Conservation (phyloP, 495 filamentous ascomycete species). For the Podospora anserina region DNA sequence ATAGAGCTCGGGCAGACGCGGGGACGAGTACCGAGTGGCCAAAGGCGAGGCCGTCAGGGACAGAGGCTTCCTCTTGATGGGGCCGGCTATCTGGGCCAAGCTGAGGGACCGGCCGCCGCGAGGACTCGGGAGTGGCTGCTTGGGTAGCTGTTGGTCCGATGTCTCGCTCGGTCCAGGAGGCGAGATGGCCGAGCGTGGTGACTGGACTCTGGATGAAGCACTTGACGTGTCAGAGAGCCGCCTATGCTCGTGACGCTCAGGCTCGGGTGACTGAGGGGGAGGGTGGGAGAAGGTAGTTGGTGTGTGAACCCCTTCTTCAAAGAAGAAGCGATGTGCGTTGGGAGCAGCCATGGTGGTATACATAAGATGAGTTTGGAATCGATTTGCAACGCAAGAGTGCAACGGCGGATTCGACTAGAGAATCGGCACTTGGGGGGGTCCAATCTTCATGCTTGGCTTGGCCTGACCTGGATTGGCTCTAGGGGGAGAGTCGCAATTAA, state of each 20-base stretch:
- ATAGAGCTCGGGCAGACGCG: conserved; percentile 40
- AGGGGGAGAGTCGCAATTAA: conserved; percentile 13
- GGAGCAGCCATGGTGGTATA: conserved; percentile 30
- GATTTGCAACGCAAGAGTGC: conserved; percentile 6
- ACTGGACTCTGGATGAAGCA: conserved; percentile 30
- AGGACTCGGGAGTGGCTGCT: conserved; percentile 28
- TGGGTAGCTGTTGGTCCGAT: conserved; percentile 21
- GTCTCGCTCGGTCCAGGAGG: conserved; percentile 24
- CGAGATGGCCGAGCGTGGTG: conserved; percentile 24
- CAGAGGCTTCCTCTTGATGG: conserved; percentile 54
- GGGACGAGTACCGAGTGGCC: conserved; percentile 48
- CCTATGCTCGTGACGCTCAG: background rate
- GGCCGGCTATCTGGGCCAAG: conserved; percentile 30
- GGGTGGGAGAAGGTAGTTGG: conserved; percentile 10
- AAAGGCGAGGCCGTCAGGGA: conserved; percentile 51
- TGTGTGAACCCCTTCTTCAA: conserved; percentile 6
- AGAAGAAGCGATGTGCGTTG: conserved; percentile 9
- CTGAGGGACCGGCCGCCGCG: conserved; percentile 32
- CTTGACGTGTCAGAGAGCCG: conserved; percentile 28
- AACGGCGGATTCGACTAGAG: conserved; percentile 5
- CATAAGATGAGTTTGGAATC: conserved; percentile 6
- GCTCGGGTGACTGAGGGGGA: conserved; percentile 5
- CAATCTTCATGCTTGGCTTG: conserved; percentile 10
- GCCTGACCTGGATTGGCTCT: conserved; percentile 10
- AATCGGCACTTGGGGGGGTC: conserved; percentile 6